Evolutionary conservation across 805 yeast species (phyloP), one percentile per base, ranked within the genome.

Genomic region (Yamadazyma takamatsuzukensis): DNA sequence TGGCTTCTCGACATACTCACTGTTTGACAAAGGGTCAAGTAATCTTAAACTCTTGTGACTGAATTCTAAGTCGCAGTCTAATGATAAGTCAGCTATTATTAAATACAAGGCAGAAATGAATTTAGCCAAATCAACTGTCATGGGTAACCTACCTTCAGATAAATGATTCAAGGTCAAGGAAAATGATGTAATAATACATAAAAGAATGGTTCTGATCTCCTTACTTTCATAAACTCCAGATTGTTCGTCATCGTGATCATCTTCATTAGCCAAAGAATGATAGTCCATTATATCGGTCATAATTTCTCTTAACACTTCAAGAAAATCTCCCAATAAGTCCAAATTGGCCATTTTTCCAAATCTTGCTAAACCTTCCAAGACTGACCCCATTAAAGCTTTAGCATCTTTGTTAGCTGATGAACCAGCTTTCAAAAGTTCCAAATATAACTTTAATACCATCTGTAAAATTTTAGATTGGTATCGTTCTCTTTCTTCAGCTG

Each of bases 291-390:
- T 68, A 35, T 74, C 84, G 9, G 50, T 48, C 54, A 87, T 76
- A 15, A 89, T 74, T 56, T 93, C 97, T 45, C 89, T 72, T 56
- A 93, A 70, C 6, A 89, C 96, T 53, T 83, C 94, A 32, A 93
- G 67, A 59, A 93, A 79, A 54, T 93, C 98, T 16, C 97, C 97
- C 45, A 93, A 72, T 27, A 93, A 67, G 44, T 93, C 97, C 36
- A 90, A 78, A 53, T 93, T 93, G 15, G 94, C 88, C 79, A 89
- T 80, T 49, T 83, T 93, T 2, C 97, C 96, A 53, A 81, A 88
- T 51, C 78, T 77, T 1, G 97, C 84, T 36, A 93, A 62, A 3
- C 97, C 97, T 61, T 93, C 97, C 34, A 93, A 66, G 0, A 90
- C 94, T 0, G 90, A 72, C 6, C 94, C 96, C 68, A 87, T 78